Conservation (phyloP, 2,329 filamentous ascomycete species). For the Cordyceps cicadae region DNA sequence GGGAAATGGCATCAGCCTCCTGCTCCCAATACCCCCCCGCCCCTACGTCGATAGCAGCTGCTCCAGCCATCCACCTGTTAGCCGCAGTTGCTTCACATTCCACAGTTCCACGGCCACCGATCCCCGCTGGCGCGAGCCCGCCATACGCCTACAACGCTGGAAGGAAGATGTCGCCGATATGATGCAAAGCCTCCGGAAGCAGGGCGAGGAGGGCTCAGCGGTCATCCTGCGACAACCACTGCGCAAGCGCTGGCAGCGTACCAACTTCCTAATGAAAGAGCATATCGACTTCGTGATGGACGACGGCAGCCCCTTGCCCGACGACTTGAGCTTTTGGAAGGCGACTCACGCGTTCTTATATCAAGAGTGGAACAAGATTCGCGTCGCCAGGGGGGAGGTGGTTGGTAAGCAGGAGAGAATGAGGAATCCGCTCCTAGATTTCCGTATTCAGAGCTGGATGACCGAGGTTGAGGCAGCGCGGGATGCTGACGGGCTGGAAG, state of each 20-base stretch:
- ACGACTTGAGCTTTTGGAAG: neutral
- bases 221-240: neutral
- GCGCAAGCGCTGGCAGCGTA: neutral
- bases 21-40: neutral
- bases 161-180: accelerated
- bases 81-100: neutral
- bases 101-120: neutral
- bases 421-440: neutral
- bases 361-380: neutral
- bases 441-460: neutral
- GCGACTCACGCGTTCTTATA: neutral
- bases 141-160: neutral
- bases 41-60: neutral
- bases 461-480: neutral
- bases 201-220: neutral
- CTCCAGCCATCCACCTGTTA: neutral
- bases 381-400: neutral
- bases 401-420: neutral
- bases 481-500: neutral
- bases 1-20: neutral
- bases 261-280: neutral
- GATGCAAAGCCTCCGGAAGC: neutral
- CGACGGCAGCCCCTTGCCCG: neutral
- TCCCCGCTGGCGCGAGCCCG: neutral
- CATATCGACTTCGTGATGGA: no score